phyloP scores from a whole-genome alignment of 2,329 filamentous ascomycete species.

The Epichloe festucae region DNA sequence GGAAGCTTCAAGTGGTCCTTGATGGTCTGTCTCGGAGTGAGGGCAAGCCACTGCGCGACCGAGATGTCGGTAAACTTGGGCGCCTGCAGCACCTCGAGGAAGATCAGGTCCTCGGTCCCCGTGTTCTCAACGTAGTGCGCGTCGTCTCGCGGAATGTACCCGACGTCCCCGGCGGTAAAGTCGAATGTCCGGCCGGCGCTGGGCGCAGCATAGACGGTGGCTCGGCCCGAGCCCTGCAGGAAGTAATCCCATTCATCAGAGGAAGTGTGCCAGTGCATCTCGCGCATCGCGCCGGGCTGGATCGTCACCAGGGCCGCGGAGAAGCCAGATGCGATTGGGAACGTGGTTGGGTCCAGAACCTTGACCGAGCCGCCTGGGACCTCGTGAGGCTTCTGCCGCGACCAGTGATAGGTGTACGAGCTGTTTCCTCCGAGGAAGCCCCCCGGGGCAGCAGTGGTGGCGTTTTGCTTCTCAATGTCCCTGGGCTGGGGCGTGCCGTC shows the following conservation, averaged over 20 bases:
- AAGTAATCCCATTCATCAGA: constrained; percentile 51
- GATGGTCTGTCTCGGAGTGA: constrained; percentile 45
- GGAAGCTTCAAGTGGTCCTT: constrained; percentile 38
- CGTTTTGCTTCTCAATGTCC: constrained; percentile 32
- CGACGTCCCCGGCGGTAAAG: constrained; percentile 45
- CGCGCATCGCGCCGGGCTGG: constrained; percentile 49
- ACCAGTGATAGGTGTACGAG: constrained; percentile 38
- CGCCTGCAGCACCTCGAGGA: constrained; percentile 46
- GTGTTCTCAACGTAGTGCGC: constrained; percentile 51
- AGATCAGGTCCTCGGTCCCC: constrained; percentile 41
- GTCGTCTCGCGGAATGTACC: constrained; percentile 36
- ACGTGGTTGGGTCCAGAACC: constrained; percentile 42
- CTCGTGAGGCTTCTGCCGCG: constrained; percentile 34
- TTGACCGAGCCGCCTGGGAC: constrained; percentile 46
- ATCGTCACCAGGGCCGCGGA: constrained; percentile 44
- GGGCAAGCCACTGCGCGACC: constrained; percentile 44
- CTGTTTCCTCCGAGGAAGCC: constrained; percentile 24
- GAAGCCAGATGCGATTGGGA: constrained; percentile 42
- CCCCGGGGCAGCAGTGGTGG: constrained; percentile 31
- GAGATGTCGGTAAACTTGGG: constrained; percentile 38
- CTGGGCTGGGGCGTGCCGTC: constrained; percentile 34
- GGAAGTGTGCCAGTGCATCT: constrained; percentile 50
- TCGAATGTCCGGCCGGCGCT: constrained; percentile 40
- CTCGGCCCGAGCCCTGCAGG: constrained; percentile 39
- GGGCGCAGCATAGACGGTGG: constrained; percentile 42